Conservation (phyloP, 225 moss, liverwort and hornwort species). For the Marchantia polymorpha region DNA sequence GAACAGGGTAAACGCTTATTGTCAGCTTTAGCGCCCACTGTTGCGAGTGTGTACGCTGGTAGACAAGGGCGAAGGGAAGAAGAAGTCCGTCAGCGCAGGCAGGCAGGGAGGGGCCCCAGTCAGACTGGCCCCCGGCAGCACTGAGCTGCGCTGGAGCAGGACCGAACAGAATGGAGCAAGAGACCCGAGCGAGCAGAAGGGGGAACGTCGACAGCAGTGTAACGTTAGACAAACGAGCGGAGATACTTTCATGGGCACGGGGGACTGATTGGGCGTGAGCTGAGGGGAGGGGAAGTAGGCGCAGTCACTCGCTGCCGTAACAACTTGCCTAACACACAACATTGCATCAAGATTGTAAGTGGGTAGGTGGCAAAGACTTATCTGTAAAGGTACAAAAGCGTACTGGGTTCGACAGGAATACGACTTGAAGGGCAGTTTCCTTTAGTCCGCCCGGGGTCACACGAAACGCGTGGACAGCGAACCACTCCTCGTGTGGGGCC, state of each 20-base stretch:
- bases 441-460: not conserved
- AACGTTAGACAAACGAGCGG: not conserved
- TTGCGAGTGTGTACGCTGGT: too few relatives aligned
- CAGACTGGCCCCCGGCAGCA: not conserved
- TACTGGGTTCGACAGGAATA: not conserved
- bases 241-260: not conserved
- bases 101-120: not conserved
- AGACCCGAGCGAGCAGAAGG: not conserved
- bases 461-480: slow-evolving; percentile 12
- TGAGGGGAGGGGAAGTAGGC: not conserved
- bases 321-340: not conserved
- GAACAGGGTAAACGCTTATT: not conserved
- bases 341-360: not conserved
- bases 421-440: not conserved
- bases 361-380: slow-evolving; percentile 14
- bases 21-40: not conserved
- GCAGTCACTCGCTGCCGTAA: not conserved
- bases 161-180: not conserved
- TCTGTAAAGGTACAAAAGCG: slow-evolving; percentile 3
- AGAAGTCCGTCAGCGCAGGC: not conserved
- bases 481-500: too few relatives aligned
- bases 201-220: not conserved
- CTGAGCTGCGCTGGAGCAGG: not conserved
- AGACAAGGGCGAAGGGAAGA: too few relatives aligned
- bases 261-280: not conserved